These are phyloP conservation scores for Cicer yamashitae DNA, from an alignment of 306 rosid genomes.

Conservation along the genomic window DNA sequence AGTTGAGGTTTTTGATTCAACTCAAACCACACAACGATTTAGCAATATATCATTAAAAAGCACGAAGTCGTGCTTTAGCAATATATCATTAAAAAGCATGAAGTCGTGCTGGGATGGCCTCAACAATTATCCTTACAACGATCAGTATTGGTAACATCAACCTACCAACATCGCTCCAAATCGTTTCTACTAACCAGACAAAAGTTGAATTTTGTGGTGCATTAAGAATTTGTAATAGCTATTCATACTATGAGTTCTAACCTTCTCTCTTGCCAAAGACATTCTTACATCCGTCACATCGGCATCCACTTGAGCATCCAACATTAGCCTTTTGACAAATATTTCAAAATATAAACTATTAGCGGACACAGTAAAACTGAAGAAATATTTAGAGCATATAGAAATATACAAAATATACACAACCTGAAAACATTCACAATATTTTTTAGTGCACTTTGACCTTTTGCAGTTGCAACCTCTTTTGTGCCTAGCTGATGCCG, in stretches of 20 bases:
- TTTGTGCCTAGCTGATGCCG: slow-evolving; percentile 73
- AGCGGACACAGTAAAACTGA: slow-evolving; percentile 26
- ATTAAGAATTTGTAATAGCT: slow-evolving; percentile 25
- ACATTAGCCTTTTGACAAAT: slow-evolving; percentile 59
- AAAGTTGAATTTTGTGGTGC: slow-evolving; percentile 15
- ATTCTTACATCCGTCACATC: slow-evolving; percentile 75
- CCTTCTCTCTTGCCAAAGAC: slow-evolving; percentile 70
- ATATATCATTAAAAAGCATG: neutral
- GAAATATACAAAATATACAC: slow-evolving; percentile 22
- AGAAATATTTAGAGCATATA: slow-evolving; percentile 27
- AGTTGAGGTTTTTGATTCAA: slow-evolving; percentile 26
- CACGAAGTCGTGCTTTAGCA: neutral
- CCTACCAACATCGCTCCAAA: slow-evolving; percentile 9
- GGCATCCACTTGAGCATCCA: slow-evolving; percentile 78
- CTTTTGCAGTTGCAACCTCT: slow-evolving; percentile 83
- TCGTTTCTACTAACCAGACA: slow-evolving; percentile 9
- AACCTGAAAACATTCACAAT: slow-evolving; percentile 91
- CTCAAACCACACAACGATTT: neutral
- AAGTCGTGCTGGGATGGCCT: neutral
- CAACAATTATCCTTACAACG: neutral
- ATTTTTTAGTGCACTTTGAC: slow-evolving; percentile 75
- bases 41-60: neutral
- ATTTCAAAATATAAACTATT: slow-evolving; percentile 9
- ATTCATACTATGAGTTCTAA: slow-evolving; percentile 39
- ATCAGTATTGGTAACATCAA: neutral